A percentile compares a stretch with the other conserved stretches of the same genome.
Conservation (phyloP, 495 filamentous ascomycete genomes). For the Corynascus novoguineensis region DNA sequence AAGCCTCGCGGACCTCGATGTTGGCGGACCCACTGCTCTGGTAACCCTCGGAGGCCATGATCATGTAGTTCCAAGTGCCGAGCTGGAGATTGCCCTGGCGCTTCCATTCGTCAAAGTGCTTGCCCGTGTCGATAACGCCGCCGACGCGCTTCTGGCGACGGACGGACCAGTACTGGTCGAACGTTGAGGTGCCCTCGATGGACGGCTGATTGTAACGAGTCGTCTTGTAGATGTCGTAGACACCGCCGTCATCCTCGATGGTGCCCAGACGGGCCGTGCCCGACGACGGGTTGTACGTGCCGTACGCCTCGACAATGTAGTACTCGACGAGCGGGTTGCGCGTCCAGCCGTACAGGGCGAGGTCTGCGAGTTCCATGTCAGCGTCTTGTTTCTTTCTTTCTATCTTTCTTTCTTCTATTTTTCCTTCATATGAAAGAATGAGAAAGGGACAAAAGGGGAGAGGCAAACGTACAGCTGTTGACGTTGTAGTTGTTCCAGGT, state of each 20-base stretch:
- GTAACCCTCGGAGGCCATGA: conserved; percentile 49
- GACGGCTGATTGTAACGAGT: conserved; percentile 53
- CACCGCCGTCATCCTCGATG: conserved; percentile 51
- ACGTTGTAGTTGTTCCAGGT: conserved; percentile 27
- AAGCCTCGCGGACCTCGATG: conserved; percentile 31
- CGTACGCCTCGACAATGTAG: conserved; percentile 59
- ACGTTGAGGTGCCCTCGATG: conserved; percentile 45
- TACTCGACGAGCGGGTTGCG: conserved; percentile 57
- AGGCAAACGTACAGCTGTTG: conserved; percentile 23
- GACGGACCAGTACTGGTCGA: conserved; percentile 56
- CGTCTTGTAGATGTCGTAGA: conserved; percentile 58
- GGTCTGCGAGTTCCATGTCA: conserved; percentile 8
- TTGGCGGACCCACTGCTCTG: conserved; percentile 32
- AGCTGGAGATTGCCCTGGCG: conserved; percentile 35
- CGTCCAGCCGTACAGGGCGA: conserved; percentile 55
- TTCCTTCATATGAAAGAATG: neutral
- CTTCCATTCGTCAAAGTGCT: conserved; percentile 54
- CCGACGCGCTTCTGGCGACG: conserved; percentile 32
- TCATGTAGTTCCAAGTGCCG: conserved; percentile 49
- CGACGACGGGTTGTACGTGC: conserved; percentile 49
- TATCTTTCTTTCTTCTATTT: neutral
- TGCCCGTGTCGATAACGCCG: conserved; percentile 35
- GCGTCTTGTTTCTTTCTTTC: neutral
- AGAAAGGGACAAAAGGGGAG: too few species aligned
- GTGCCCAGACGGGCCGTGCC: conserved; percentile 43